Base-by-base conservation (phyloP, 805 yeast species). In the Candida chauliodis region DNA sequence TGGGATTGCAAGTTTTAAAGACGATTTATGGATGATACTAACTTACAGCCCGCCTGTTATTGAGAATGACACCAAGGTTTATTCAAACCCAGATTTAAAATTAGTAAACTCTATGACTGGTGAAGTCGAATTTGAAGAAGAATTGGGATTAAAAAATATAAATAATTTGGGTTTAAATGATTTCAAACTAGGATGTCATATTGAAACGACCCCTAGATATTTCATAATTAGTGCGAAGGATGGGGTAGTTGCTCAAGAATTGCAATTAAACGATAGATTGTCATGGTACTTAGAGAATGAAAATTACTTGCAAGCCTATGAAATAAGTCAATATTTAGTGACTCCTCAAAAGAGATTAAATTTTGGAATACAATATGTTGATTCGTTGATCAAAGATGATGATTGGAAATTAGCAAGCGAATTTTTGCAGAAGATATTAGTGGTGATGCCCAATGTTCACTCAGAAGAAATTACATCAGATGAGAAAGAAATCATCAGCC, bases 221-320 rank as follows among this genome's bases (percentile, higher is more conserved):
- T 84, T 73, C 50, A 66, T 93, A 14, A 68, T 91, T 4, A 79
- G 91, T 52, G 87, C 96, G 0, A 75, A 77, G 33, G 98, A 89
- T 59, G 91, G 82, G 1, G 83, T 91, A 1, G 65, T 79, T 11
- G 88, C 89, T 0, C 75, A 81, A 48, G 87, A 82, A 44, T 69
- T 84, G n/a, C 79, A 78, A 37, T 59, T 83, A 17, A 58, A 65
- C 20, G 98, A 90, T 54, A 76, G 82, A 42, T 72, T 81, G 31
- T 64, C 77, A 3, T 91, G 97, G 96, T 82, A 70, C 42, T 42
- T 78, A 3, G 77, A 77, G 1, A 73, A 66, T 26, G 70, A 71
- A 2, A 58, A 66, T 37, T 85, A 60, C 50, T 59, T 68, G 13
- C 79, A 79, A 30, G 97, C 97, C 0, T 91, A 96, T 95, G 70